These are phyloP conservation scores for Cyberlindnera galapagoensis DNA, from an alignment of 805 yeast species.

Conservation along the genomic window DNA sequence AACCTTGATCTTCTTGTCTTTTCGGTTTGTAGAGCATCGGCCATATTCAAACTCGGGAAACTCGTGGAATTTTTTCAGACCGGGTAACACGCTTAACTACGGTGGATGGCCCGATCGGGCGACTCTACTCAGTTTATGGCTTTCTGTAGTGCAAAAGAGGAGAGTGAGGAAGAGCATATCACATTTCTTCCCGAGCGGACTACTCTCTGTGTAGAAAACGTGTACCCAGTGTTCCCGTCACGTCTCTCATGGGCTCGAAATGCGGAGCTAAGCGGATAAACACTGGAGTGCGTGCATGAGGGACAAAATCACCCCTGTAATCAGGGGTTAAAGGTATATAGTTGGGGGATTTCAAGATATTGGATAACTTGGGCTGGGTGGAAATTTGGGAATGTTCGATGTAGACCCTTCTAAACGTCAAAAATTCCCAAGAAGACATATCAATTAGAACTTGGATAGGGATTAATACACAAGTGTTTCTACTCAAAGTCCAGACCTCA, in stretches of 20 bases:
- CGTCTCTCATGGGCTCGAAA: too few species aligned
- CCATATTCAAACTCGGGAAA: neutral
- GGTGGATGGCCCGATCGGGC: neutral
- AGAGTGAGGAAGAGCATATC: too few species aligned
- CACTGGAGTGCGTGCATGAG: too few species aligned
- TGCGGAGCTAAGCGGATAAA: too few species aligned
- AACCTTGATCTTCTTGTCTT: neutral
- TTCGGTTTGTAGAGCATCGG: neutral
- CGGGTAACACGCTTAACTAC: neutral
- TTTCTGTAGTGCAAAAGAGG: neutral
- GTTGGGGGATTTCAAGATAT: neutral
- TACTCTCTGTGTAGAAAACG: too few species aligned
- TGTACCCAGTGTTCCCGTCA: too few species aligned
- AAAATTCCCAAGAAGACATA: too few species aligned
- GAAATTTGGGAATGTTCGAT: too few species aligned
- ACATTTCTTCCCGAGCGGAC: too few species aligned
- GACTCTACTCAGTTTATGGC: neutral
- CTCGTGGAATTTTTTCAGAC: neutral
- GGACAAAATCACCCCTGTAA: neutral
- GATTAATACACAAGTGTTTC: neutral
- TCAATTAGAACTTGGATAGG: neutral
- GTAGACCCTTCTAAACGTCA: too few species aligned
- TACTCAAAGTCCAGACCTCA: neutral
- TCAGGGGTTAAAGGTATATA: neutral
- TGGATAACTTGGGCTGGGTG: neutral